Evolutionary conservation across 2,329 filamentous ascomycete genomes (phyloP).

Genomic region (Clarireedia monteithiana): DNA sequence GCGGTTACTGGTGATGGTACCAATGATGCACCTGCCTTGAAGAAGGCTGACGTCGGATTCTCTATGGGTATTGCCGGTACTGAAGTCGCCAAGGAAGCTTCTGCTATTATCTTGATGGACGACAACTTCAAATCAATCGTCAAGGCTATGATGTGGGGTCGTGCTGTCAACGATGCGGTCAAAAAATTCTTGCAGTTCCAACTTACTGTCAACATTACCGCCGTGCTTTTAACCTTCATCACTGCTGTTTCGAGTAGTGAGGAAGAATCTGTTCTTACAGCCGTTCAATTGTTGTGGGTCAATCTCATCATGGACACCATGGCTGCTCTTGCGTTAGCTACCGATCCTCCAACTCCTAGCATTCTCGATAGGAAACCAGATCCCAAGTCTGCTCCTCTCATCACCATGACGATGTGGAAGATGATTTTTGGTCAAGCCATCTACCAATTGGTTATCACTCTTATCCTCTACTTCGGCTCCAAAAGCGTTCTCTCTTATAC

Average conservation of each 20-base stretch:
- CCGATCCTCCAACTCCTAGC: slow-evolving; percentile 61
- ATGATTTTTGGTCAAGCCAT: slow-evolving; percentile 94
- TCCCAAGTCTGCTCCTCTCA: slow-evolving; percentile 64
- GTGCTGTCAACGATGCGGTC: slow-evolving; percentile 48
- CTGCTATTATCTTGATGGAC: slow-evolving; percentile 54
- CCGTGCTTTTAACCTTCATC: slow-evolving; percentile 69
- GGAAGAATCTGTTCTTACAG: slow-evolving; percentile 62
- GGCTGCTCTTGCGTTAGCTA: slow-evolving; percentile 67
- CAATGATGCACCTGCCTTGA: slow-evolving; percentile 58
- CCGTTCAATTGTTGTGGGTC: slow-evolving; percentile 77
- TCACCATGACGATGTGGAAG: slow-evolving; percentile 96
- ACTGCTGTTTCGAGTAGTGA: slow-evolving; percentile 58
- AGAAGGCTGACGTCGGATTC: slow-evolving; percentile 59
- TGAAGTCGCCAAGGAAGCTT: slow-evolving; percentile 55
- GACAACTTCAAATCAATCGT: slow-evolving; percentile 58
- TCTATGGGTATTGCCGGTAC: slow-evolving; percentile 62
- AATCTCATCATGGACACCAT: slow-evolving; percentile 84
- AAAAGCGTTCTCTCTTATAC: slow-evolving; percentile 52
- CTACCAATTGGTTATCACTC: slow-evolving; percentile 74
- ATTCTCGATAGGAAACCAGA: slow-evolving; percentile 69
- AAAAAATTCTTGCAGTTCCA: slow-evolving; percentile 50
- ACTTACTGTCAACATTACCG: slow-evolving; percentile 72
- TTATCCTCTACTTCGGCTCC: slow-evolving; percentile 75
- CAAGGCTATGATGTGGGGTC: slow-evolving; percentile 53
- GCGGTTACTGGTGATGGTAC: slow-evolving; percentile 61